Conservation (phyloP, 2,329 filamentous ascomycete genomes). For the Colletotrichum noveboracense region DNA sequence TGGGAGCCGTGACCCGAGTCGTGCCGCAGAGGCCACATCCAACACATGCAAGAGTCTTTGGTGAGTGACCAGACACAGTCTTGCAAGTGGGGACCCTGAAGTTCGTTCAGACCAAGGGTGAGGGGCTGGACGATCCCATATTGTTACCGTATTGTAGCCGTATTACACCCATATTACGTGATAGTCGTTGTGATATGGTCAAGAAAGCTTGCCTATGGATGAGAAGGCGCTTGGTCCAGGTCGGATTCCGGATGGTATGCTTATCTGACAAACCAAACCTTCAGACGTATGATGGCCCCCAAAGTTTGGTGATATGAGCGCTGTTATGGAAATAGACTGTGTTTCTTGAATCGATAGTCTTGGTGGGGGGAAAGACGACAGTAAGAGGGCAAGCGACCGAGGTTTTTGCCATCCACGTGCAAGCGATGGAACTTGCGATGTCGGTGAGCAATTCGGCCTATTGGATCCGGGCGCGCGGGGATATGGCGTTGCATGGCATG, state of each 20-base stretch:
- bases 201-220: not conserved
- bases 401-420: not conserved
- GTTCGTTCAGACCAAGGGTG: not conserved
- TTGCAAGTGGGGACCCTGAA: not conserved
- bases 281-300: not conserved
- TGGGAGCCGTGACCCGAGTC: not conserved
- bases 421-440: not conserved
- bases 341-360: not conserved
- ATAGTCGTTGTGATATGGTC: not conserved
- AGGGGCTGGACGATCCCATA: not conserved
- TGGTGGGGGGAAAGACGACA: not conserved
- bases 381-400: not conserved
- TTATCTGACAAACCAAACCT: not conserved
- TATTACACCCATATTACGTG: not conserved
- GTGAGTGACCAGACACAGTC: not conserved
- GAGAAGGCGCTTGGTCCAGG: not conserved
- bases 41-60: not conserved
- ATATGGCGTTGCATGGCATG: not conserved
- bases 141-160: not conserved
- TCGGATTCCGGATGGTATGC: not conserved
- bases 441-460: not conserved
- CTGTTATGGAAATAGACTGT: not conserved
- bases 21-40: not conserved
- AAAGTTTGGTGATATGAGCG: not conserved
- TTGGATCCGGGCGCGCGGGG: not conserved